These are phyloP conservation scores for Wilhelminamyces savonicus DNA, from an alignment of 805 yeast species.

Conservation along the genomic window DNA sequence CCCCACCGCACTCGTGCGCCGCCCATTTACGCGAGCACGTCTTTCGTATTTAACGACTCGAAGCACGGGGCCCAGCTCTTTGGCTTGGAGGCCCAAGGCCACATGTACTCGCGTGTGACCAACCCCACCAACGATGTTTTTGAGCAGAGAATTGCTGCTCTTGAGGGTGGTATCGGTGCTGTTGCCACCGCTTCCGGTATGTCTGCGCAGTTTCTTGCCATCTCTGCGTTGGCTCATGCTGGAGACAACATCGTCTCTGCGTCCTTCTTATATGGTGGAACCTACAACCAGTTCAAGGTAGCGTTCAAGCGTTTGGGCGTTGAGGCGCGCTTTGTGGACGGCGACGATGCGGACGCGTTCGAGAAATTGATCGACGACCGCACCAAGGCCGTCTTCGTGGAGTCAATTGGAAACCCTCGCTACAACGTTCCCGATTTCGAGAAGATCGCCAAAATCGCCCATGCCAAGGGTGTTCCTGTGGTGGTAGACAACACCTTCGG, in stretches of 20 bases:
- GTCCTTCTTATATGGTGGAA: constrained; percentile 88
- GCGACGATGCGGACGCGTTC: constrained; percentile 72
- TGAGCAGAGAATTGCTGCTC: constrained; percentile 86
- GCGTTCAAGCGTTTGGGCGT: constrained; percentile 86
- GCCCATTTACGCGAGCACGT: constrained; percentile 88
- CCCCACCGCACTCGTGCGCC: constrained; percentile 77
- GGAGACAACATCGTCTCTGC: constrained; percentile 92
- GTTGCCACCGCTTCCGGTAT: constrained; percentile 92
- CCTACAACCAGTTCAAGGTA: constrained; percentile 91
- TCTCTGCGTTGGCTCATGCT: constrained; percentile 73
- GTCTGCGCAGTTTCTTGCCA: constrained; percentile 86
- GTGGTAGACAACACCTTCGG: constrained; percentile 96
- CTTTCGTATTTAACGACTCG: constrained; percentile 82
- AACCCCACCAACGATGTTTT: constrained; percentile 92
- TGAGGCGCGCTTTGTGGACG: constrained; percentile 76
- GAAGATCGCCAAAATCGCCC: constrained; percentile 68
- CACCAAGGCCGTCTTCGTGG: constrained; percentile 87
- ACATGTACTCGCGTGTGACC: constrained; percentile 81
- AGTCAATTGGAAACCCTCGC: constrained; percentile 89
- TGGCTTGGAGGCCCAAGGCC: constrained; percentile 78
- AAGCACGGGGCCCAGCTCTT: constrained; percentile 90
- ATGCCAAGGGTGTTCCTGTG: constrained; percentile 79
- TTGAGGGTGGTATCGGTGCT: constrained; percentile 90
- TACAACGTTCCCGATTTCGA: constrained; percentile 91
- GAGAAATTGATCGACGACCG: constrained; percentile 69